A percentile compares a stretch with the other conserved stretches of the same genome.
Conservation (phyloP, 1,284 basidiomycete species). For the Retiboletus flavoniger region DNA sequence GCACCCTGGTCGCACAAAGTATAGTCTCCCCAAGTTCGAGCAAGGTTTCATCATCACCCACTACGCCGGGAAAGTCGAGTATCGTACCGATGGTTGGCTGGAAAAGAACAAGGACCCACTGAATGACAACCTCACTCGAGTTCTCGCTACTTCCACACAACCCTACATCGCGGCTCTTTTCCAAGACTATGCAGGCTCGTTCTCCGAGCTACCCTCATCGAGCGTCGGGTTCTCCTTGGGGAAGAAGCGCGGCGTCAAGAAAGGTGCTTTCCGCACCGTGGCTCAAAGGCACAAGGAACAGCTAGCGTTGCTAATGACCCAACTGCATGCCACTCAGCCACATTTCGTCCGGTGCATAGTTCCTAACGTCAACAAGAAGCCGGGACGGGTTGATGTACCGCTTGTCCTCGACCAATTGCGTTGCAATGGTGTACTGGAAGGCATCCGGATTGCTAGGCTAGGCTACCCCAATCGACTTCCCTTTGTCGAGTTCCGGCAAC, state of each 20-base stretch:
- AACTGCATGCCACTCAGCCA: constrained; percentile 92
- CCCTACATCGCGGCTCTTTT: constrained; percentile 84
- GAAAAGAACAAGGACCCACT: constrained; percentile 99
- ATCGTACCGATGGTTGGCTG: constrained; percentile 94
- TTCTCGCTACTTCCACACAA: constrained; percentile 83
- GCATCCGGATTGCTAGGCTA: constrained; percentile 95
- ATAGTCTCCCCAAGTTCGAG: constrained; percentile 84
- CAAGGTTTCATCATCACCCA: constrained; percentile 96
- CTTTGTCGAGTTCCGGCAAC: constrained; percentile 96
- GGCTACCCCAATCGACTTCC: constrained; percentile 97
- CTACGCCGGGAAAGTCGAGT: constrained; percentile 97
- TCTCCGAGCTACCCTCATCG: constrained; percentile 28
- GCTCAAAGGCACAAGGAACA: constrained; percentile 97
- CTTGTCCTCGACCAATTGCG: constrained; percentile 95
- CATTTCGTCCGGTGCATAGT: constrained; percentile 99
- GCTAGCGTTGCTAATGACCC: constrained; percentile 86
- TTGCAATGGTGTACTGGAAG: constrained; percentile 99
- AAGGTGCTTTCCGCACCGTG: constrained; percentile 96
- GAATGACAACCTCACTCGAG: constrained; percentile 93
- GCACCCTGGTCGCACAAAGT: constrained; percentile 81
- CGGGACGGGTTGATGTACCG: constrained; percentile 89
- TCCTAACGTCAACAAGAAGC: constrained; percentile 91
- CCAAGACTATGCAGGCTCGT: constrained; percentile 69
- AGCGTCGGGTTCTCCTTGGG: constrained; percentile 50
- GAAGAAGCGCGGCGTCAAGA: constrained; percentile 83